Evolutionary conservation across 257 asterid species (phyloP).

Genomic region (Salvia hispanica): DNA sequence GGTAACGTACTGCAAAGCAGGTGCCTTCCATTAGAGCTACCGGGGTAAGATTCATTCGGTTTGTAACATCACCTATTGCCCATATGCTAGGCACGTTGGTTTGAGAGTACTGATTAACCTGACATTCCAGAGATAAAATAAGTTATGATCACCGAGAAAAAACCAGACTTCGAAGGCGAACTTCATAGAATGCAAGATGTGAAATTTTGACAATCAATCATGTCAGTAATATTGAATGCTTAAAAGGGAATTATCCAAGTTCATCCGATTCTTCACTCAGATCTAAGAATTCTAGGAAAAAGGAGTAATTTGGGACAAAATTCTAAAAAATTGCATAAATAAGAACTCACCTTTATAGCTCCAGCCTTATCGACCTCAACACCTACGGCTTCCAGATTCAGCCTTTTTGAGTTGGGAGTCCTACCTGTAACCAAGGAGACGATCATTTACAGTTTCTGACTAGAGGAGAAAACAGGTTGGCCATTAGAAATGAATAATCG

Average conservation of each 20-base stretch:
- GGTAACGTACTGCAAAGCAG: conserved; percentile 71
- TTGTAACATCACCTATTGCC: conserved; percentile 96
- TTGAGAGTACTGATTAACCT: conserved; percentile 79
- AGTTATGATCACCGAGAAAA: conserved; percentile 6
- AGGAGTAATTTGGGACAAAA: neutral
- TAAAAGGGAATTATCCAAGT: neutral
- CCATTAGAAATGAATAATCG: neutral
- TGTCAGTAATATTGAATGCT: conserved; percentile 1
- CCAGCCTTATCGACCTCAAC: conserved; percentile 69
- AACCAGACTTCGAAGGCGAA: conserved; percentile 10
- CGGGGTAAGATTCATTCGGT: conserved; percentile 95
- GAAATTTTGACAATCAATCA: neutral
- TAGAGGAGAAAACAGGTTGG: neutral
- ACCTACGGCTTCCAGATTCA: conserved; percentile 88
- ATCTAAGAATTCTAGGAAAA: no score
- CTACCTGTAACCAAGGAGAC: conserved; percentile 63
- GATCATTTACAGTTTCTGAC: conserved; percentile 18
- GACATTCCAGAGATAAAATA: conserved; percentile 22
- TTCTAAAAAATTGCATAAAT: neutral
- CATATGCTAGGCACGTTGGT: conserved; percentile 95
- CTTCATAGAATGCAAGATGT: conserved; percentile 12
- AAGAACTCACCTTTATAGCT: conserved; percentile 71
- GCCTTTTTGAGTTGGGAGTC: conserved; percentile 79
- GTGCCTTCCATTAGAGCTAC: conserved; percentile 98
- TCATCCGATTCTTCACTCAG: conserved; percentile 9